A percentile compares a stretch with the other conserved stretches of the same genome.
phyloP scores from a whole-genome alignment of 257 asterid genomes.

The Ophiorrhiza pumila region DNA sequence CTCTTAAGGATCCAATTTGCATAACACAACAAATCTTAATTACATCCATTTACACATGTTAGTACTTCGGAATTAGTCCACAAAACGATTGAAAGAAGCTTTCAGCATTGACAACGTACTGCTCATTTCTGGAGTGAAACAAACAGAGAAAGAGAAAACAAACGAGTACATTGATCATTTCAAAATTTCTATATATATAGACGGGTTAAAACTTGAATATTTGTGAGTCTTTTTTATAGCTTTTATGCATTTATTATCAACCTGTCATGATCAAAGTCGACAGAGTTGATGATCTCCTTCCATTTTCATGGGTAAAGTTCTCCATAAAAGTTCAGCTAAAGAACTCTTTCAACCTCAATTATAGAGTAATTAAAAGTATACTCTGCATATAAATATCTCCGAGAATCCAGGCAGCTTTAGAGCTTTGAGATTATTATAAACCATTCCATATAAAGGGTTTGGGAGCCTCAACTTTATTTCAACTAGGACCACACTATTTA shows the following conservation, averaged over 20 bases:
- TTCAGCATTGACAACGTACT: no score
- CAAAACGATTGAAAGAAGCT: no score
- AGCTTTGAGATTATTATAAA: not conserved
- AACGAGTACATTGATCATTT: not conserved
- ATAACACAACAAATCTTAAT: not conserved
- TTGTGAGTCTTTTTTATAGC: not conserved
- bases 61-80: not conserved
- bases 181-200: not conserved
- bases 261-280: not conserved
- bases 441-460: slow-evolving; percentile 1
- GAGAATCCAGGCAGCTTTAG: slow-evolving; percentile 14
- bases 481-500: slow-evolving; percentile 12
- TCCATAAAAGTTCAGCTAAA: slow-evolving; percentile 12
- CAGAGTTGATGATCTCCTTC: not conserved
- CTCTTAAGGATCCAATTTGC: not conserved
- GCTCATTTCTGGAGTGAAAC: not conserved
- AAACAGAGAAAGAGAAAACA: not conserved
- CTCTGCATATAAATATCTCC: not conserved
- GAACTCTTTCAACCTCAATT: not conserved
- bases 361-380: not conserved
- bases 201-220: not conserved
- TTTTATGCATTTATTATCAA: not conserved
- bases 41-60: not conserved
- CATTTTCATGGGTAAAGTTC: not conserved
- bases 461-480: not conserved